Percentiles rank a stretch among this genome's conserved stretches.
Conservation (phyloP, 2,329 filamentous ascomycete genomes). For the Fusarium scirpi region DNA sequence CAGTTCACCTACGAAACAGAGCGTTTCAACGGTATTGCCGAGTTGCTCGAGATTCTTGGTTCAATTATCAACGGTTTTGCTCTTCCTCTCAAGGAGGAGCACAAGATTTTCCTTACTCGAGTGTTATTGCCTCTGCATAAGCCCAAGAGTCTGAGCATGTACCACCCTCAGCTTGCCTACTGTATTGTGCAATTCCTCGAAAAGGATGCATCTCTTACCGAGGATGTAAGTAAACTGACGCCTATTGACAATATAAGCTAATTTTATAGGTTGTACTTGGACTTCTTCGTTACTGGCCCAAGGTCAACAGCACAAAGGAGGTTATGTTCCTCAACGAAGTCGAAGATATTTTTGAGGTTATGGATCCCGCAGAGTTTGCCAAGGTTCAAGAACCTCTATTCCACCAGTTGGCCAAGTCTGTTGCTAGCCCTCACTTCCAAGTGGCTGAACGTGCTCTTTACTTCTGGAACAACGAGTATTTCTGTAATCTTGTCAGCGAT, state of each 20-base stretch:
- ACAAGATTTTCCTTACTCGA: slow-evolving; percentile 96
- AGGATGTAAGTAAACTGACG: slow-evolving; percentile 73
- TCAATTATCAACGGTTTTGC: slow-evolving; percentile 99
- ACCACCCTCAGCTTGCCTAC: slow-evolving; percentile 97
- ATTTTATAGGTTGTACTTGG: slow-evolving; percentile 85
- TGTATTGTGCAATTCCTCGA: slow-evolving; percentile 99
- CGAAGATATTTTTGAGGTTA: slow-evolving; percentile 99
- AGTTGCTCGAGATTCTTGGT: slow-evolving; percentile 94
- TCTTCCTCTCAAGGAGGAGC: slow-evolving; percentile 95
- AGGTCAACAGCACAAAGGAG: slow-evolving; percentile 99
- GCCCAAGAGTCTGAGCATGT: slow-evolving; percentile 99
- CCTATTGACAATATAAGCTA: slow-evolving; percentile 10
- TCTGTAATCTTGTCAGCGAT: slow-evolving; percentile 98
- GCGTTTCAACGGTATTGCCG: slow-evolving; percentile 97
- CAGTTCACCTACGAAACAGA: slow-evolving; percentile 99
- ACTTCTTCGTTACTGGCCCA: slow-evolving; percentile 96
- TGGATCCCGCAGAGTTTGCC: slow-evolving; percentile 98
- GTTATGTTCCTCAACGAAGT: slow-evolving; percentile 99
- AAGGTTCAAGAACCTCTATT: slow-evolving; percentile 99
- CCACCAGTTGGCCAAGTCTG: slow-evolving; percentile 96
- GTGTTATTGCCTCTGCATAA: slow-evolving; percentile 96
- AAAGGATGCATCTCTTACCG: slow-evolving; percentile 95
- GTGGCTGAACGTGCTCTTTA: slow-evolving; percentile 97
- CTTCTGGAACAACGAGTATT: slow-evolving; percentile 99
- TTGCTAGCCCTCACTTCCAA: slow-evolving; percentile 98